Evolutionary conservation across 805 yeast genomes (phyloP), one percentile per base, ranked within the genome.

Genomic region (Ogataea pilisensis): DNA sequence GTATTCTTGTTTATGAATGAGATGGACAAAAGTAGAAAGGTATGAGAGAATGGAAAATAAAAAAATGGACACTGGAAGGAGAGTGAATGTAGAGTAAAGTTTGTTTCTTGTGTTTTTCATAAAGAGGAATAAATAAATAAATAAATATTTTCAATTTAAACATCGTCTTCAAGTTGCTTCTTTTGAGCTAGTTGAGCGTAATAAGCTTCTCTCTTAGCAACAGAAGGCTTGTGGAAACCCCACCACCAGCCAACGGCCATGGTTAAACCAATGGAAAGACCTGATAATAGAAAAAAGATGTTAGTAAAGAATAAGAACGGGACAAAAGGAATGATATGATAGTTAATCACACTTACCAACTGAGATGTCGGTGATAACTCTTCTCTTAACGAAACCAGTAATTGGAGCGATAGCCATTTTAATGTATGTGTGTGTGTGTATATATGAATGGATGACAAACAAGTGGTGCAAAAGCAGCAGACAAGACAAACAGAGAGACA

Each of bases 211-310:
- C 96, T 85, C 59, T 70, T 74, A 52, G 73, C 74, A 43, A 86
- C 84, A 46, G 72, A 54, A 28, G 80, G 76, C 72, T 76, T 81
- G 83, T 90, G 97, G 78, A 68, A 72, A 22, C 78, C 85, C 76
- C 80, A 79, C 87, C 95, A 84, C 93, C 91, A 89, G 68, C 73
- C 76, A 50, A 74, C 70, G 46, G 82, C 89, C 58, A 80, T 75
- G 30, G 64, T 76, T 30, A 55, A 44, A 45, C 69, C 69, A 24
- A 64, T 35, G 11, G 59, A 39, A 37, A 44, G 19, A 41, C 62
- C 63, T 56, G 34, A 26, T 36, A 41, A 3, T 21, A 13, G 26
- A 16, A 24, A 3, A n/a, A 34, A 28, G 12, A 24, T 37, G 49
- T 45, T 45, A 45, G 49, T 45, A 39, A 20, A 17, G 11, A 24